Percentiles rank a stretch among this genome's conserved stretches.
Evolutionary conservation across 164 flowering plant genomes (phyloP).

Genomic region (Amborella trichopoda): DNA sequence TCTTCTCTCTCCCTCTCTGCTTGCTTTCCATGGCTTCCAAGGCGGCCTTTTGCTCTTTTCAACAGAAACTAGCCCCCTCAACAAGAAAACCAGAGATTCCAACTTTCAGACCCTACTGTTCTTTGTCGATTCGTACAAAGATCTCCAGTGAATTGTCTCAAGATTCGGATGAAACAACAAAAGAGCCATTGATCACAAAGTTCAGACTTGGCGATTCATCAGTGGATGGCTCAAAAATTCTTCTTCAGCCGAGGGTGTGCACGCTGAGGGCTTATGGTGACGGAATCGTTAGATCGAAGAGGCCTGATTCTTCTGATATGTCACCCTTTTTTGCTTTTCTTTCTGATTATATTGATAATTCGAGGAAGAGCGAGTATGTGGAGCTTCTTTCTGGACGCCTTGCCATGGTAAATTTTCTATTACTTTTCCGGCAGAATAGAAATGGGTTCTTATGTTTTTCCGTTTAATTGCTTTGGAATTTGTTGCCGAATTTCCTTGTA

Average conservation of each 20-base stretch:
- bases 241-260: slow-evolving; percentile 73
- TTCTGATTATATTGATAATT: slow-evolving; percentile 75
- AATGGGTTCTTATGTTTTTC: too few species aligned
- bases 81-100: too few species aligned
- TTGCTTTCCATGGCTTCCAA: slow-evolving; percentile 17
- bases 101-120: too few species aligned
- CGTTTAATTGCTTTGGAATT: too few species aligned
- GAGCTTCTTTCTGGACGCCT: slow-evolving; percentile 86
- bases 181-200: too few species aligned
- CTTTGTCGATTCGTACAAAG: too few species aligned
- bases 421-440: too few species aligned
- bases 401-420: slow-evolving; percentile 52
- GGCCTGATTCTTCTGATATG: slow-evolving; percentile 16
- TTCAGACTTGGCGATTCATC: slow-evolving; percentile 5
- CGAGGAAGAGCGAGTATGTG: slow-evolving; percentile 68
- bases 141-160: too few species aligned
- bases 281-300: slow-evolving; percentile 22
- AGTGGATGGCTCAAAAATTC: slow-evolving; percentile 25
- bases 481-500: too few species aligned
- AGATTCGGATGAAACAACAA: too few species aligned
- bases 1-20: too few species aligned
- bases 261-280: slow-evolving; percentile 62
- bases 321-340: slow-evolving; percentile 62
- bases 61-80: slow-evolving; percentile 5
- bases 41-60: slow-evolving; percentile 20